phyloP scores from a whole-genome alignment of 805 yeast species.

The Huiozyma sinensis region DNA sequence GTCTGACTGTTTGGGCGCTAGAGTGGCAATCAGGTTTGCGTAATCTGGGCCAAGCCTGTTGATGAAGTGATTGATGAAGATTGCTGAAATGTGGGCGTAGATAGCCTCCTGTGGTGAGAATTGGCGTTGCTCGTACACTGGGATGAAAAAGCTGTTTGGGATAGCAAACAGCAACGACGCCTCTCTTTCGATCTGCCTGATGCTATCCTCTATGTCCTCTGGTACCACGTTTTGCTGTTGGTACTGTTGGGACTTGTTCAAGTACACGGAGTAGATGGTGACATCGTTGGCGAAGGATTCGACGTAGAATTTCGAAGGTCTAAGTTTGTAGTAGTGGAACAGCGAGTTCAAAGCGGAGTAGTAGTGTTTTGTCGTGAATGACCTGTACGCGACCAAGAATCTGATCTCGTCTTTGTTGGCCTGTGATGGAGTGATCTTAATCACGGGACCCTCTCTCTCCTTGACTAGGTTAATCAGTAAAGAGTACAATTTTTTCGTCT shows the following conservation, averaged over 20 bases:
- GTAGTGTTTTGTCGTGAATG: conserved; percentile 74
- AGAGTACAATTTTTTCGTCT: conserved; percentile 70
- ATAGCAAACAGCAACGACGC: conserved; percentile 86
- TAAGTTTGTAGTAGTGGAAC: conserved; percentile 79
- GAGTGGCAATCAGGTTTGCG: conserved; percentile 50
- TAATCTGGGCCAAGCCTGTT: conserved; percentile 91
- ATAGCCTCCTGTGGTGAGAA: conserved; percentile 89
- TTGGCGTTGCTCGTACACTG: conserved; percentile 58
- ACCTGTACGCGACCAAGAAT: conserved; percentile 79
- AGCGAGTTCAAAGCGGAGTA: conserved; percentile 78
- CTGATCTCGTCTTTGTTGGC: conserved; percentile 77
- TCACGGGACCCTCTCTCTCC: conserved; percentile 80
- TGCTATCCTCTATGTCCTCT: conserved; percentile 46
- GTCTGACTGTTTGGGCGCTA: conserved; percentile 50
- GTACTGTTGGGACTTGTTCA: conserved; percentile 48
- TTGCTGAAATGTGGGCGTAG: conserved; percentile 88
- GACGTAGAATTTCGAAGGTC: conserved; percentile 79
- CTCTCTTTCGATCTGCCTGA: conserved; percentile 85
- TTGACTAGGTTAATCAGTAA: conserved; percentile 60
- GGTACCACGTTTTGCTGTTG: conserved; percentile 21
- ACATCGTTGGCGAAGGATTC: conserved; percentile 62
- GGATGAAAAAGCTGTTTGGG: conserved; percentile 75
- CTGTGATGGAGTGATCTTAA: conserved; percentile 64
- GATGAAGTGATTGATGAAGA: conserved; percentile 87
- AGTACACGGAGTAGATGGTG: conserved; percentile 77